Conservation (phyloP, 2,329 filamentous ascomycete species). For the Zalaria sp. region DNA sequence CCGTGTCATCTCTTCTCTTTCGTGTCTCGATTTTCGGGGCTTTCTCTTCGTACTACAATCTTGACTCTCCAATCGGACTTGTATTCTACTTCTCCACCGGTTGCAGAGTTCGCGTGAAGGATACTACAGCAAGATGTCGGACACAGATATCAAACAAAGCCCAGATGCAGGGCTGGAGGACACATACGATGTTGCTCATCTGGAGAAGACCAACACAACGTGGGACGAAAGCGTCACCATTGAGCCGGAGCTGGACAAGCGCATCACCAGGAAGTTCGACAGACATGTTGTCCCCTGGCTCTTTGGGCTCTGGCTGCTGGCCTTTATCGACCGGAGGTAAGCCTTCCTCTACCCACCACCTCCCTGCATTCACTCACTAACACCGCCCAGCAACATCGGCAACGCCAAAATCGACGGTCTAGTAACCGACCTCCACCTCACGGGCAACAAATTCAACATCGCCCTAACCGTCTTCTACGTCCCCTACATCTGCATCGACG, state of each 20-base stretch:
- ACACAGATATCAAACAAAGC: too few species aligned
- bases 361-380: too few species aligned
- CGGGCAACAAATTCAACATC: conserved; percentile 27
- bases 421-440: conserved; percentile 22
- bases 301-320: conserved; percentile 31
- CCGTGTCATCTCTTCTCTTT: too few species aligned
- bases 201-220: conserved; percentile 8
- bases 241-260: conserved; percentile 13
- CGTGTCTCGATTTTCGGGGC: too few species aligned
- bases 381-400: conserved; percentile 18
- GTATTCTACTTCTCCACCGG: too few species aligned
- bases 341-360: background rate
- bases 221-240: conserved; percentile 5
- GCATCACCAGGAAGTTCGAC: conserved; percentile 28
- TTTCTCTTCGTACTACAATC: too few species aligned
- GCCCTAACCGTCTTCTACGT: conserved; percentile 32
- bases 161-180: background rate
- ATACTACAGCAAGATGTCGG: too few species aligned
- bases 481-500: conserved; percentile 22
- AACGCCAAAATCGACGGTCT: conserved; percentile 30
- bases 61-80: too few species aligned
- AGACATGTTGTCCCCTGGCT: conserved; percentile 30
- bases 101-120: too few species aligned
- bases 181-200: conserved; percentile 4
- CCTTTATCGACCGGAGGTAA: conserved; percentile 29